A percentile compares a stretch with the other conserved stretches of the same genome.
Evolutionary conservation across 306 rosid genomes (phyloP).

Genomic region (barrel medic (Medicago truncatula)): DNA sequence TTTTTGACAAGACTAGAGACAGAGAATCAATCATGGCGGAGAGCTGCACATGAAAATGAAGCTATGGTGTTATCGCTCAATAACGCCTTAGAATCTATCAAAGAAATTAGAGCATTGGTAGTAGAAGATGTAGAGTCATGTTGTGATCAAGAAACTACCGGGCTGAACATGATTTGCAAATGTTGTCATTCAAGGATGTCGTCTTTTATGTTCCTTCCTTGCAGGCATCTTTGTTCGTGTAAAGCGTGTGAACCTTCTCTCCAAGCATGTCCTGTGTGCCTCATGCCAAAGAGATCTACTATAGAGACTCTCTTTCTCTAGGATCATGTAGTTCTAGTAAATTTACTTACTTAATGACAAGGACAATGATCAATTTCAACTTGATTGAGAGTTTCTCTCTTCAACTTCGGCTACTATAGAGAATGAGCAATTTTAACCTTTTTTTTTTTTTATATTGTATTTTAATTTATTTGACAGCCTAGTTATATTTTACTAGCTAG

Average conservation of each 20-base stretch:
- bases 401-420: too few relatives aligned
- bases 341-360: background rate
- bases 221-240: slow-evolving; percentile 77
- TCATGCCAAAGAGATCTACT: background rate
- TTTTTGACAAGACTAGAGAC: slow-evolving; percentile 53
- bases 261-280: background rate
- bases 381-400: too few relatives aligned
- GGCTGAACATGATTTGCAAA: slow-evolving; percentile 45
- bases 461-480: too few relatives aligned
- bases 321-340: background rate
- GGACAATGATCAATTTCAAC: background rate
- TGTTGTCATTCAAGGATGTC: slow-evolving; percentile 55
- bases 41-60: slow-evolving; percentile 64
- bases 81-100: slow-evolving; percentile 56
- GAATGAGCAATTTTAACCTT: too few relatives aligned
- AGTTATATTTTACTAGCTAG: too few relatives aligned
- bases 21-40: slow-evolving; percentile 66
- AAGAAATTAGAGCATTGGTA: slow-evolving; percentile 24
- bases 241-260: slow-evolving; percentile 1
- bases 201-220: slow-evolving; percentile 71
- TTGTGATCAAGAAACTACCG: slow-evolving; percentile 47
- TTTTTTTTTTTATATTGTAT: too few relatives aligned
- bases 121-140: slow-evolving; percentile 62
- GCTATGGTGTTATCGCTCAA: slow-evolving; percentile 57
- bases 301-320: background rate